phyloP scores from a whole-genome alignment of 805 yeast species.

The Helenozyma rhizophorensis region DNA sequence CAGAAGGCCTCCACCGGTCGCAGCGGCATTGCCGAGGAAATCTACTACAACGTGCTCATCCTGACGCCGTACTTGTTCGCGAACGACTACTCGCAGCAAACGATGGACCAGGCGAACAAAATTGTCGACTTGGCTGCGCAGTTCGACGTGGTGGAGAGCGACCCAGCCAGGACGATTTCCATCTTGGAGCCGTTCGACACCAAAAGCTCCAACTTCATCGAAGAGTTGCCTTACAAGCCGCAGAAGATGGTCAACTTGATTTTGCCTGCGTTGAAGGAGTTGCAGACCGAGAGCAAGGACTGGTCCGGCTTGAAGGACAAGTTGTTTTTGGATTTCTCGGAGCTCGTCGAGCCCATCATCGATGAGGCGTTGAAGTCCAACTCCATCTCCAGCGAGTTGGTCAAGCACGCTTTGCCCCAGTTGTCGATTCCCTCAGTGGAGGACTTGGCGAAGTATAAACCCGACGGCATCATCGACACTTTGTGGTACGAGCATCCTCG shows the following conservation, averaged over 20 bases:
- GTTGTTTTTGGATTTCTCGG: constrained; percentile 31
- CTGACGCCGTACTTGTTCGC: constrained; percentile 62
- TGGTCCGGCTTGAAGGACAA: constrained; percentile 32
- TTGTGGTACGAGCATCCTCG: constrained; percentile 63
- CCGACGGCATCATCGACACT: constrained; percentile 44
- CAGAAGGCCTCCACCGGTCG: constrained; percentile 40
- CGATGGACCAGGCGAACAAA: constrained; percentile 36
- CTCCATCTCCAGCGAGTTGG: constrained; percentile 34
- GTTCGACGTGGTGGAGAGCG: constrained; percentile 28
- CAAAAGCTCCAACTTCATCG: constrained; percentile 23
- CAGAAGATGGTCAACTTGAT: constrained; percentile 46
- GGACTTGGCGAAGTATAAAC: constrained; percentile 17
- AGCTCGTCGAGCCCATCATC: constrained; percentile 29
- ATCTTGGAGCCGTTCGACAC: constrained; percentile 37
- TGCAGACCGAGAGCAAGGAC: constrained; percentile 33
- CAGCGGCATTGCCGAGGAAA: constrained; percentile 60
- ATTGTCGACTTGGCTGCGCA: constrained; percentile 43
- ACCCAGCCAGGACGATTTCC: constrained; percentile 13
- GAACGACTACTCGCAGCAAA: constrained; percentile 31
- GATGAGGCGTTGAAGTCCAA: constrained; percentile 30
- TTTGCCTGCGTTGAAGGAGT: constrained; percentile 42
- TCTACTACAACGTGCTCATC: constrained; percentile 57
- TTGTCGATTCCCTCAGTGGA: constrained; percentile 29
- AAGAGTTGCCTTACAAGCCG: constrained; percentile 46
- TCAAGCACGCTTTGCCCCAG: constrained; percentile 39